Evolutionary conservation across 2,329 filamentous ascomycete species (phyloP), one percentile per base, ranked within the genome.

Genomic region (Cercospora janseana): DNA sequence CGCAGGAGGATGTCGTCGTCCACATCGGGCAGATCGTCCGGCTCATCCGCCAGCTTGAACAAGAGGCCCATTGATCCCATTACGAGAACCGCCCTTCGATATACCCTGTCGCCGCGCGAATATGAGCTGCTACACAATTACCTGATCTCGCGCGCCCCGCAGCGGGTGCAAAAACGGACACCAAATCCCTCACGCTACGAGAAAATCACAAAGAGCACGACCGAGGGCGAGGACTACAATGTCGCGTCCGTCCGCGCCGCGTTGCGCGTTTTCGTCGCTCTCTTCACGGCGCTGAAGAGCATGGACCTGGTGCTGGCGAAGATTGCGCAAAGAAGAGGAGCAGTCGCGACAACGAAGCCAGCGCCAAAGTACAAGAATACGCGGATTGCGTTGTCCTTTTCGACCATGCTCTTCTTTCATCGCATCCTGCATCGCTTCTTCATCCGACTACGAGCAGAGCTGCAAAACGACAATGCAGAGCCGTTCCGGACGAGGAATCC

Each of bases 381-480:
- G 43, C 81, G 90, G 48, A 77, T 95, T 7, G 92, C 90, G 0
- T 75, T 91, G 6, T 93, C 89, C 0, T 78, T 96, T 10, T 91
- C 90, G 12, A 80, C 87, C 2, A 89, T 96, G 56, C 79, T 97
- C 15, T 81, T 97, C 34, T 81, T 95, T 54, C 93, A 98, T 68
- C 83, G 93, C 23, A 77, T 95, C 1, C 82, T 97, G 20, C 89
- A 92, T 72, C 88, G 92, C 52, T 95, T 97, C 76, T 87, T 97
- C 62, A 80, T 81, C 20, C 82, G 88, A 21, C 75, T 97, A 34
- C 85, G 92, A 40, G 77, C 80, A 1, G 88, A 89, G 57, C 77
- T 98, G 3, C 81, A 94, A 27, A 80, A 88, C n/a, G 54, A 61
- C n/a, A 81, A 88, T 49, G 89, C 91, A 1, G 79, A 80, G 47